phyloP scores from a whole-genome alignment of 768 basidiomycete genomes.

The Lactarius deliciosus region DNA sequence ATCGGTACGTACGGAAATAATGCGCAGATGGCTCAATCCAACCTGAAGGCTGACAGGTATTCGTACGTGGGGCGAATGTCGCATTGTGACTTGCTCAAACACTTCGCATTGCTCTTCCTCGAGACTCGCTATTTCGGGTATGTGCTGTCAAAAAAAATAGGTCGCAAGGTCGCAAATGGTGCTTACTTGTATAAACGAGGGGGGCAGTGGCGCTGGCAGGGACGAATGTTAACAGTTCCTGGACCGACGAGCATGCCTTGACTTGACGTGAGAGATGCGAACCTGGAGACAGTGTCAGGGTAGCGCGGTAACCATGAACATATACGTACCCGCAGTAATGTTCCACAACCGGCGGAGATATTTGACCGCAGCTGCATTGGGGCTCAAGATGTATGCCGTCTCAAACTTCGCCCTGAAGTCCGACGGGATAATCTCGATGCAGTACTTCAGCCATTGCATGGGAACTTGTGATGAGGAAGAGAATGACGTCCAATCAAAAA shows the following conservation, averaged over 20 bases:
- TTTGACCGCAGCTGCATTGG: slow-evolving; percentile 66
- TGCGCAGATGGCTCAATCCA: slow-evolving; percentile 66
- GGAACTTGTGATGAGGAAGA: slow-evolving; percentile 74
- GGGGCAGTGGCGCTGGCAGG: slow-evolving; percentile 47
- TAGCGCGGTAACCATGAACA: neutral
- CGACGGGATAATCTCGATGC: slow-evolving; percentile 68
- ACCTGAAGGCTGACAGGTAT: slow-evolving; percentile 71
- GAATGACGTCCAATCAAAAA: slow-evolving; percentile 82
- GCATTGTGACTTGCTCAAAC: slow-evolving; percentile 67
- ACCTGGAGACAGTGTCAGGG: slow-evolving; percentile 3
- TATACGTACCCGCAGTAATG: slow-evolving; percentile 50
- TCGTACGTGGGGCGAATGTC: slow-evolving; percentile 61
- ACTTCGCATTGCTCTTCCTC: slow-evolving; percentile 56
- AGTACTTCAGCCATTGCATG: slow-evolving; percentile 76
- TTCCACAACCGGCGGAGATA: slow-evolving; percentile 79
- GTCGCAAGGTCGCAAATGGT: neutral
- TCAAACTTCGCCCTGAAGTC: slow-evolving; percentile 66
- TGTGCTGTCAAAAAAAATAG: slow-evolving; percentile 4
- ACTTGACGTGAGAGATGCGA: slow-evolving; percentile 36
- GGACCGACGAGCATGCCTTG: slow-evolving; percentile 61
- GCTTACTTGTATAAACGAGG: slow-evolving; percentile 57
- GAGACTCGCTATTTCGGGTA: slow-evolving; percentile 47
- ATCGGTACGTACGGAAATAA: slow-evolving; percentile 62
- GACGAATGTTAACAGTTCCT: slow-evolving; percentile 57
- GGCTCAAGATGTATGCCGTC: slow-evolving; percentile 66